Conservation (phyloP, 1,284 basidiomycete species). For the Malassezia arunalokei region DNA sequence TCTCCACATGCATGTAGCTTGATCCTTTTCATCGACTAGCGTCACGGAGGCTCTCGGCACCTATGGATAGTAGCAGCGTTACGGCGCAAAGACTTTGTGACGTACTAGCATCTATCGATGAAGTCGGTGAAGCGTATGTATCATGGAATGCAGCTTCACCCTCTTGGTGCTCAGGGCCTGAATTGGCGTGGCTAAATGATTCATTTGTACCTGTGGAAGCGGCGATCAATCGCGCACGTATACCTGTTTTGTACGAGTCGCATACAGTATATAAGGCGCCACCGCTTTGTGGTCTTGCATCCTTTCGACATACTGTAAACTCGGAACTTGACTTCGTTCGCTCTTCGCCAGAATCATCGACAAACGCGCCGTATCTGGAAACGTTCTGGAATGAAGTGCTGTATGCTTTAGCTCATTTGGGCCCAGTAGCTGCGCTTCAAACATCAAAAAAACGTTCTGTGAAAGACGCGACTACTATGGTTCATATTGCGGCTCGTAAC, state of each 20-base stretch:
- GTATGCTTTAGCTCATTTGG: neutral
- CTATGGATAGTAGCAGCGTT: neutral
- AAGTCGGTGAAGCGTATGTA: conserved; percentile 5
- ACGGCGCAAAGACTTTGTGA: neutral
- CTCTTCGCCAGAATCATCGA: neutral
- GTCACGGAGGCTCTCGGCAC: too few species aligned
- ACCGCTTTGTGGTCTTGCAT: conserved; percentile 2
- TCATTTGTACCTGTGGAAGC: neutral
- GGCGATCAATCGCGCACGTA: neutral
- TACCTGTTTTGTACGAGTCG: neutral
- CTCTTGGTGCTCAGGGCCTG: conserved; percentile 4
- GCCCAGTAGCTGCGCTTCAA: neutral
- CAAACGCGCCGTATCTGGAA: conserved; percentile 9
- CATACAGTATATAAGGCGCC: neutral
- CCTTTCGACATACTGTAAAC: conserved; percentile 2
- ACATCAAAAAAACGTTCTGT: neutral
- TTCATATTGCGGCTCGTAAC: conserved; percentile 2
- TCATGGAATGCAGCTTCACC: conserved; percentile 6
- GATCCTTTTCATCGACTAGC: too few species aligned
- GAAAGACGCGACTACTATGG: neutral
- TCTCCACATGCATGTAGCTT: too few species aligned
- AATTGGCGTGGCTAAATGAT: neutral
- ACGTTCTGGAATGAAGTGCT: conserved; percentile 12
- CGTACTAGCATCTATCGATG: conserved; percentile 2
- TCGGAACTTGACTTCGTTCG: conserved; percentile 3